Evolutionary conservation across 2,329 filamentous ascomycete species (phyloP), one percentile per base, ranked within the genome.

Genomic region (Phialophora tarda): DNA sequence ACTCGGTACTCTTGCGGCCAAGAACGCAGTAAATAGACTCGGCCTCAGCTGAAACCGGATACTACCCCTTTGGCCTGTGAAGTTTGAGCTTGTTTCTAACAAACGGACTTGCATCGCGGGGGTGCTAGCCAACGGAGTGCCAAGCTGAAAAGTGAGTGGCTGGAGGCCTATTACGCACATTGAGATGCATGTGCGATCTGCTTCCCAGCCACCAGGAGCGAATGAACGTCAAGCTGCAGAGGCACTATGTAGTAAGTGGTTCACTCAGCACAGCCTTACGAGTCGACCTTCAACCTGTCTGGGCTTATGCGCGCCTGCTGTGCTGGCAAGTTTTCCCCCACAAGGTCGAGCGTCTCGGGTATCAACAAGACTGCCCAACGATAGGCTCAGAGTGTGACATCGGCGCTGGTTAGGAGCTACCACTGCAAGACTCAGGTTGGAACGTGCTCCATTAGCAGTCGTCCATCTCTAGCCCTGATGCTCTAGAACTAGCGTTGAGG

Each of bases 81-180:
- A n/a, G 17, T 44, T 44, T 44, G 38, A 44, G 38, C 38, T 44
- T 44, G 38, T 44, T 44, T 44, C 38, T 44, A 41, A 17, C 38
- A 51, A 51, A 51, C 48, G 48, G 48, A 51, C 48, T 24, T 51
- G 21, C 48, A 51, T 14, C 48, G 21, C 23, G 48, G 28, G 11
- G 51, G 53, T n/a, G n/a, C 59, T 28, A 51, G 26, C 7, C 60
- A 41, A 24, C 48, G 55, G 55, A 62, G n/a, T 48, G 63, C 63
- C 63, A 62, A 66, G 63, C 63, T 54, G 2, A 41, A 65, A 58
- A 51, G 32, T 58, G 59, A 62, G 58, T 58, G 63, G 63, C 28
- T 66, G 63, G 41, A 58, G 14, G 63, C 53, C 41, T 12, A 53
- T 55, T n/a, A 54, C 51, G 41, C 26, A 10, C 58, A 38, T 48